Evolutionary conservation across 768 basidiomycete species (phyloP).

Genomic region (Fistulinella prunicolor): DNA sequence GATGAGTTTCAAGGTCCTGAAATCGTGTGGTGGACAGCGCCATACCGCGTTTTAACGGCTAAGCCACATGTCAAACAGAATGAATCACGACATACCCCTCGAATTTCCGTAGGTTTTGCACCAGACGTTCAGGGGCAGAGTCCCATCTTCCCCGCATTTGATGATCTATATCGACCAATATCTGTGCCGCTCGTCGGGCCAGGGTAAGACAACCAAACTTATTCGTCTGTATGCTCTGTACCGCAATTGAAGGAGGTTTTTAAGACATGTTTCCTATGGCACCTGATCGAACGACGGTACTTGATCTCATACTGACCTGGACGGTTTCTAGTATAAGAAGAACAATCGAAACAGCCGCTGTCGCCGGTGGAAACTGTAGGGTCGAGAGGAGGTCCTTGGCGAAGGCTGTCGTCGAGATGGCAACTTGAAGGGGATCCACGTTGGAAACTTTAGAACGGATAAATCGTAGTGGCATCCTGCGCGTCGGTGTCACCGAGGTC

Average conservation of each 20-base stretch:
- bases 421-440: constrained; percentile 30
- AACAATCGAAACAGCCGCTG: constrained; percentile 39
- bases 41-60: neutral
- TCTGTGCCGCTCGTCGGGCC: constrained; percentile 40
- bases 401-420: constrained; percentile 29
- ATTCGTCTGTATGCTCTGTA: constrained; percentile 35
- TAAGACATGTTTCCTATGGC: neutral
- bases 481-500: too few species aligned
- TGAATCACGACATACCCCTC: constrained; percentile 32
- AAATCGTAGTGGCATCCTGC: constrained; percentile 29
- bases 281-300: neutral
- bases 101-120: constrained; percentile 41
- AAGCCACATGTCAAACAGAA: neutral
- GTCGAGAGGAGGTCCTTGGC: constrained; percentile 33
- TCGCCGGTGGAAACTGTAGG: constrained; percentile 42
- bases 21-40: too few species aligned
- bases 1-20: constrained; percentile 41
- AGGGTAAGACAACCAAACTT: constrained; percentile 38
- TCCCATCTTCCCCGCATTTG: constrained; percentile 47
- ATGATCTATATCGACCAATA: constrained; percentile 42
- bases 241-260: neutral
- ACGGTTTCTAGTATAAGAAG: constrained; percentile 45
- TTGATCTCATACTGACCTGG: constrained; percentile 32
- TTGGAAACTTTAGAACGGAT: constrained; percentile 26
- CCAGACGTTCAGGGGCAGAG: constrained; percentile 38